Conservation (phyloP, 164 flowering plant species). For the Nymphaea thermarum region DNA sequence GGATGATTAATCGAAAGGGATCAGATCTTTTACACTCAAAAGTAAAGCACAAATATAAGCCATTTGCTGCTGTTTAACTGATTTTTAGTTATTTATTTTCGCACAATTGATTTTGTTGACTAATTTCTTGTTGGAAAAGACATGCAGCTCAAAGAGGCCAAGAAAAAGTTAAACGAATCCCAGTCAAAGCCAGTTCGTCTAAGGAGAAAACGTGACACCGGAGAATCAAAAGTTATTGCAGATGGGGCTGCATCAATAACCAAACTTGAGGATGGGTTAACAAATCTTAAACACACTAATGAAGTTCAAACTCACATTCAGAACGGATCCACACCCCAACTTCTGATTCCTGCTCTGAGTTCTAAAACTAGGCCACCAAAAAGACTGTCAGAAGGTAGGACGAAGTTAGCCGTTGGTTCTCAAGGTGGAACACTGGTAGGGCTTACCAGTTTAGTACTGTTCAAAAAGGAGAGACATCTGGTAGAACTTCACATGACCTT, state of each 20-base stretch:
- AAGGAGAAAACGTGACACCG: slow-evolving; percentile 19
- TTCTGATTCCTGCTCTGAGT: slow-evolving; percentile 45
- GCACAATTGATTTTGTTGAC: too few species aligned
- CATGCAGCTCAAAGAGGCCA: slow-evolving; percentile 68
- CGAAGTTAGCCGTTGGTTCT: too few species aligned
- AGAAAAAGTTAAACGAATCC: slow-evolving; percentile 49
- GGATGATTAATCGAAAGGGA: too few species aligned
- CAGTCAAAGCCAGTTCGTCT: slow-evolving; percentile 46
- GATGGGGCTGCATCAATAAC: slow-evolving; percentile 15
- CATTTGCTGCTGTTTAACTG: too few species aligned
- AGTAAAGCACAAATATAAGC: too few species aligned
- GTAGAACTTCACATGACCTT: slow-evolving; percentile 17
- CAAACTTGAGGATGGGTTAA: slow-evolving; percentile 20
- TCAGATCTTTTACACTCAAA: too few species aligned
- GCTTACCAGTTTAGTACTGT: neutral
- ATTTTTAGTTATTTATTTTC: too few species aligned
- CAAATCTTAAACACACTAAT: slow-evolving; percentile 16
- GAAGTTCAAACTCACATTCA: slow-evolving; percentile 18
- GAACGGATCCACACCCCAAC: slow-evolving; percentile 35
- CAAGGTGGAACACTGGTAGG: neutral
- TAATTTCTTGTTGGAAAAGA: slow-evolving; percentile 10
- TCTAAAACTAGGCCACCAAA: slow-evolving; percentile 29
- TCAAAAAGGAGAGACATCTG: slow-evolving; percentile 18
- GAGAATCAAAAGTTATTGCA: slow-evolving; percentile 15
- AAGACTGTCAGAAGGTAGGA: slow-evolving; percentile 11